phyloP scores from a whole-genome alignment of 2,329 filamentous ascomycete genomes.

The Mycogone perniciosa region DNA sequence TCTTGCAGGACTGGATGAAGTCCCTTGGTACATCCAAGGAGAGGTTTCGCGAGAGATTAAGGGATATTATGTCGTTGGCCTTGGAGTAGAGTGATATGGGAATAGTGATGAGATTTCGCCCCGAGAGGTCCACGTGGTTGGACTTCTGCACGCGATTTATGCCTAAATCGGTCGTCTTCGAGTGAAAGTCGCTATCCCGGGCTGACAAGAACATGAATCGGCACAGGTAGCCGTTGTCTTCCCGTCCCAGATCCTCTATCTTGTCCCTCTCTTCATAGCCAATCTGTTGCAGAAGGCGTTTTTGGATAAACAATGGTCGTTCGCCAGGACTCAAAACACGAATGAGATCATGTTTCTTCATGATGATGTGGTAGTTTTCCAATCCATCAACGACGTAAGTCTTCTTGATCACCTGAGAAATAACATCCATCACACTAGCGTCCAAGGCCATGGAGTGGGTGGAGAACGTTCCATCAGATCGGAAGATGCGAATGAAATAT shows the following conservation, averaged over 20 bases:
- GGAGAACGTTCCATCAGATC: constrained; percentile 87
- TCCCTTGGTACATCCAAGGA: constrained; percentile 90
- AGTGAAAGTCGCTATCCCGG: constrained; percentile 74
- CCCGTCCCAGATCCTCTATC: constrained; percentile 87
- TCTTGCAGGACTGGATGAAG: constrained; percentile 89
- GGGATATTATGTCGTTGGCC: constrained; percentile 83
- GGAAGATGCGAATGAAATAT: constrained; percentile 94
- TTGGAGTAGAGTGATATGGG: constrained; percentile 91
- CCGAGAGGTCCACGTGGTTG: constrained; percentile 87
- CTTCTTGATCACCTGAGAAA: constrained; percentile 88
- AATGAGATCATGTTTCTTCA: constrained; percentile 86
- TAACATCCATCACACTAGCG: constrained; percentile 78
- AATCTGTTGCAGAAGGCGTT: constrained; percentile 80
- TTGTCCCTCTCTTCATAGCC: constrained; percentile 83
- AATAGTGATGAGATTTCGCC: constrained; percentile 87
- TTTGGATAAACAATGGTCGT: constrained; percentile 84
- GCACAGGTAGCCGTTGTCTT: constrained; percentile 95
- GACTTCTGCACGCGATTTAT: constrained; percentile 82
- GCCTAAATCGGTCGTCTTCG: constrained; percentile 65
- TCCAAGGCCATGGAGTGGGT: constrained; percentile 81
- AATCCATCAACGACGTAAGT: constrained; percentile 85
- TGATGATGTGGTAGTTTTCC: constrained; percentile 91
- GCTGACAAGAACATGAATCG: constrained; percentile 92
- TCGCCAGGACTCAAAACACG: constrained; percentile 73
- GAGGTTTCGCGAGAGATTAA: constrained; percentile 89